These are phyloP conservation scores for Hippophae rhamnoides DNA, from an alignment of 306 rosid genomes.

Conservation along the genomic window DNA sequence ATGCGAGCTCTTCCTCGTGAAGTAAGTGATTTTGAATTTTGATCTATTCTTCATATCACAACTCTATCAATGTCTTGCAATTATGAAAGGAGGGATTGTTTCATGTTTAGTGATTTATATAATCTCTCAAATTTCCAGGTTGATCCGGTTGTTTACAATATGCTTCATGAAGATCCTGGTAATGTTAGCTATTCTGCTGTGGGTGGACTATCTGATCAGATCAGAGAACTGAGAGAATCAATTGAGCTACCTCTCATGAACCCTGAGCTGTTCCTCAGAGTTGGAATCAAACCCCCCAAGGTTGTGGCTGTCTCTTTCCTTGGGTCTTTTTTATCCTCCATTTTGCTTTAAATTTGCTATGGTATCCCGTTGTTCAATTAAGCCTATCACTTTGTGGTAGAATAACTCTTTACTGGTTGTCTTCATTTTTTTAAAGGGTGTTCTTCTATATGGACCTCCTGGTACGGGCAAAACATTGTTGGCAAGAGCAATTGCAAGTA, in stretches of 20 bases:
- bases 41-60: conserved; percentile 1
- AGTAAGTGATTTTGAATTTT: conserved; percentile 30
- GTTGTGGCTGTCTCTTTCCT: conserved; percentile 18
- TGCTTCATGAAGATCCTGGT: conserved; percentile 97
- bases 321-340: neutral
- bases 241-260: conserved; percentile 93
- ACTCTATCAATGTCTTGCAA: neutral
- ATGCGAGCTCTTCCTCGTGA: conserved; percentile 97
- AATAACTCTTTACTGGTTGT: neutral
- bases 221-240: conserved; percentile 90
- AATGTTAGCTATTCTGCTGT: conserved; percentile 96
- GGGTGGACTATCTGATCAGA: conserved; percentile 97
- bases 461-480: conserved; percentile 33
- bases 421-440: conserved; percentile 19
- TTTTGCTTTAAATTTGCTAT: neutral
- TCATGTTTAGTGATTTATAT: conserved; percentile 11
- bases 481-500: conserved; percentile 47
- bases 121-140: conserved; percentile 43
- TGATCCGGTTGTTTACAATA: conserved; percentile 85
- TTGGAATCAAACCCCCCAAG: conserved; percentile 98
- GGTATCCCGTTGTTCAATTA: too few relatives aligned
- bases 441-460: conserved; percentile 33
- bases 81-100: conserved; percentile 10
- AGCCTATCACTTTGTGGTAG: neutral
- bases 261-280: conserved; percentile 90